phyloP scores from a whole-genome alignment of 1,284 basidiomycete genomes.

The Sanghuangporus weigelae region DNA sequence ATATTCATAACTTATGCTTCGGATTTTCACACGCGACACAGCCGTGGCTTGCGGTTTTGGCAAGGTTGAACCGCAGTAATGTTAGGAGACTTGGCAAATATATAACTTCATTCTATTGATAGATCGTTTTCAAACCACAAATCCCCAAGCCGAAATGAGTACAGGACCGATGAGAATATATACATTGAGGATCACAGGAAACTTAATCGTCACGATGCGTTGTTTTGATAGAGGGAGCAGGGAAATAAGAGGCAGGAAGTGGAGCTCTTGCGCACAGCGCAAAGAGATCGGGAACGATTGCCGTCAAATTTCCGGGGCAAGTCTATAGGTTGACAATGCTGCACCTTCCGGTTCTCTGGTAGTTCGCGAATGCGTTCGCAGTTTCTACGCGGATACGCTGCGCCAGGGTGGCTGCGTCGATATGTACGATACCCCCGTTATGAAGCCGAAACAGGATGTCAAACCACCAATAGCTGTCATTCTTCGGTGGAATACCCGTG shows the following conservation, averaged over 20 bases:
- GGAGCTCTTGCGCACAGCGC: neutral
- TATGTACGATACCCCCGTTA: neutral
- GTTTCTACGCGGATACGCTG: neutral
- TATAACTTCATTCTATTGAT: too few relatives aligned
- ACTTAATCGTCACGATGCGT: neutral
- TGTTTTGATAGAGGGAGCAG: neutral
- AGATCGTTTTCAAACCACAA: neutral
- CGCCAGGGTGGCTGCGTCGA: neutral
- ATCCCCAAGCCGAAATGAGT: neutral
- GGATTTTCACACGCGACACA: too few relatives aligned
- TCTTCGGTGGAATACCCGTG: neutral
- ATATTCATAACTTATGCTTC: too few relatives aligned
- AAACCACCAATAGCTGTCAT: slow-evolving; percentile 1
- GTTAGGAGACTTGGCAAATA: neutral
- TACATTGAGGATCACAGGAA: neutral
- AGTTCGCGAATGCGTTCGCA: neutral
- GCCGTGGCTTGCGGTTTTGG: too few relatives aligned
- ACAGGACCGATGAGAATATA: neutral
- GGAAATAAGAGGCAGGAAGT: neutral
- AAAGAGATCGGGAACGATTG: neutral
- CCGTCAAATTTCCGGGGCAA: neutral
- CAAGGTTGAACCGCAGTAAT: neutral
- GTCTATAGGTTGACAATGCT: neutral
- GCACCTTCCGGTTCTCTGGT: neutral
- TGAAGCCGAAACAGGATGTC: neutral